phyloP scores from a whole-genome alignment of 2,329 filamentous ascomycete species.

The Aspergillus candidus region DNA sequence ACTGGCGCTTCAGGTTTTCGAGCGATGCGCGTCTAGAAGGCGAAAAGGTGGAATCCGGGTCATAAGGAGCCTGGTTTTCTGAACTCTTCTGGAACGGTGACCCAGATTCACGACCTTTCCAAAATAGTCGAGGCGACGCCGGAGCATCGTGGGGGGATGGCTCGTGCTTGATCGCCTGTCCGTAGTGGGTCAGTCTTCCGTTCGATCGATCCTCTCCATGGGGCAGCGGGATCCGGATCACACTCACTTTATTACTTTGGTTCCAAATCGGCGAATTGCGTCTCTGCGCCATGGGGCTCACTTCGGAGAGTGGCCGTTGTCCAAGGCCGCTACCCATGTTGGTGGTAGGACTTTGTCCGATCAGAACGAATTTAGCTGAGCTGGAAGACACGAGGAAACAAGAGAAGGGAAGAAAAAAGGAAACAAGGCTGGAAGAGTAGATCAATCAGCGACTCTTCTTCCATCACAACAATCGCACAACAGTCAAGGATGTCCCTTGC shows the following conservation, averaged over 20 bases:
- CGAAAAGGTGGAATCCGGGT: slow-evolving; percentile 59
- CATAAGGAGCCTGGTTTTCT: slow-evolving; percentile 62
- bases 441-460: slow-evolving; percentile 12
- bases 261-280: slow-evolving; percentile 92
- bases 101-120: slow-evolving; percentile 69
- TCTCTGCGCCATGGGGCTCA: slow-evolving; percentile 77
- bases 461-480: slow-evolving; percentile 5
- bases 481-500: slow-evolving; percentile 13
- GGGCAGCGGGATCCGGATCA: too few species aligned
- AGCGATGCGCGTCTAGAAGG: slow-evolving; percentile 82
- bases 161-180: slow-evolving; percentile 67
- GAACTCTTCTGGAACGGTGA: slow-evolving; percentile 57
- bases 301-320: slow-evolving; percentile 78
- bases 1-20: slow-evolving; percentile 89
- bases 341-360: slow-evolving; percentile 46
- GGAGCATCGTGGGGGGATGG: slow-evolving; percentile 61
- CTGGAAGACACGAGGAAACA: slow-evolving; percentile 4
- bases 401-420: slow-evolving; percentile 9
- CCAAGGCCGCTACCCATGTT: slow-evolving; percentile 55
- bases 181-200: slow-evolving; percentile 19
- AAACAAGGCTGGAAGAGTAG: slow-evolving; percentile 9
- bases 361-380: slow-evolving; percentile 1
- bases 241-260: slow-evolving; percentile 62
- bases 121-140: slow-evolving; percentile 79
- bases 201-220: not conserved